phyloP scores from a whole-genome alignment of 768 basidiomycete species.

The Pleurotus salmoneostramineus region DNA sequence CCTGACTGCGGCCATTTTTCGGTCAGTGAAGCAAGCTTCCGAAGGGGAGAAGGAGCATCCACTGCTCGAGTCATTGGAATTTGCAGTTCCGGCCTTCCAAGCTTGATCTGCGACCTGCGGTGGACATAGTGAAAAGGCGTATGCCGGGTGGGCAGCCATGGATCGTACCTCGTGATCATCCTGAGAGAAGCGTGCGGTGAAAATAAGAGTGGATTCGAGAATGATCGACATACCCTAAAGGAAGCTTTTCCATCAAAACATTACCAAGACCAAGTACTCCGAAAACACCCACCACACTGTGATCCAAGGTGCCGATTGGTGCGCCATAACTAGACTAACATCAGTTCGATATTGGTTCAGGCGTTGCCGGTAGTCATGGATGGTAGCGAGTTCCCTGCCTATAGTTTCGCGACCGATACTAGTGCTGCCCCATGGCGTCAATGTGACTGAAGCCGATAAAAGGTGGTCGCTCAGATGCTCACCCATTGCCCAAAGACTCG shows the following conservation, averaged over 20 bases:
- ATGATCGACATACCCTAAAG: neutral
- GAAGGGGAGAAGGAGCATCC: constrained; percentile 51
- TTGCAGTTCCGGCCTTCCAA: constrained; percentile 53
- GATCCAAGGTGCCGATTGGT: constrained; percentile 51
- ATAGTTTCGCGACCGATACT: constrained; percentile 45
- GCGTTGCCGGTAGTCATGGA: constrained; percentile 51
- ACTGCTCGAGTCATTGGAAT: constrained; percentile 47
- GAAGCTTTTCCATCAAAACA: neutral
- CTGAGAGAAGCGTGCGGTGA: constrained; percentile 16
- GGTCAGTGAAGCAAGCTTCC: constrained; percentile 54
- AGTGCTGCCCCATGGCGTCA: constrained; percentile 24
- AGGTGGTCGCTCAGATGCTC: neutral
- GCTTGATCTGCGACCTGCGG: constrained; percentile 30
- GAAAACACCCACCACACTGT: constrained; percentile 40
- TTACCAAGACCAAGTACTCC: neutral
- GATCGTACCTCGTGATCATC: constrained; percentile 46
- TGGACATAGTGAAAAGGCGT: neutral
- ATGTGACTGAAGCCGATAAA: neutral
- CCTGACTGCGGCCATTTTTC: constrained; percentile 50
- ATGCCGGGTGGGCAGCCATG: neutral
- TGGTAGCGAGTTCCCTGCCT: constrained; percentile 52
- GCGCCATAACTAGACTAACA: constrained; percentile 39
- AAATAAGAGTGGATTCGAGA: neutral
- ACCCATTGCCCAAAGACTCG: constrained; percentile 27
- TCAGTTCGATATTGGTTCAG: constrained; percentile 52